phyloP scores from a whole-genome alignment of 1,139 yeast genomes.

The Geotrichum aggregatum region DNA sequence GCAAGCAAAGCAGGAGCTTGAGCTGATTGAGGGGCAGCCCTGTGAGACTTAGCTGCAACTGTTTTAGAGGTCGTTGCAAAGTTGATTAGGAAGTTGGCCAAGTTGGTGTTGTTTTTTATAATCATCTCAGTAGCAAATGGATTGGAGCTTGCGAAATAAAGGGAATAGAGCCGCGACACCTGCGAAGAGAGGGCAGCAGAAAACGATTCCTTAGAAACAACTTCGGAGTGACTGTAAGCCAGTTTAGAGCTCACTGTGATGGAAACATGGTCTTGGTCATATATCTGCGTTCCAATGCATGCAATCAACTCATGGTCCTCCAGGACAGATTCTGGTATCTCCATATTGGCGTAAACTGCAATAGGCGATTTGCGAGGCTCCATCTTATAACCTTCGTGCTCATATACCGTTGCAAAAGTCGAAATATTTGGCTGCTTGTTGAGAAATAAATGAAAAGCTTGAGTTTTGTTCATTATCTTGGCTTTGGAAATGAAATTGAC shows the following conservation, averaged over 20 bases:
- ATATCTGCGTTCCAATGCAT: constrained; percentile 34
- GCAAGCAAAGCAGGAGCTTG: not conserved
- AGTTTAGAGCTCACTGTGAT: constrained; percentile 31
- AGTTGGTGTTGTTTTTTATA: constrained; percentile 28
- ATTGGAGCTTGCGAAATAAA: constrained; percentile 36
- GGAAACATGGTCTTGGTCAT: constrained; percentile 18
- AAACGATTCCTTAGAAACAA: constrained; percentile 30
- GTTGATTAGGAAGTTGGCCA: constrained; percentile 29
- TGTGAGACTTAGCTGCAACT: not conserved
- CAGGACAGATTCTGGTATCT: constrained; percentile 39
- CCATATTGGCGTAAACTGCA: constrained; percentile 59
- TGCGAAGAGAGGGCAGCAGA: constrained; percentile 33
- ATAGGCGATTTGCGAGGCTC: constrained; percentile 54
- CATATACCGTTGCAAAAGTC: constrained; percentile 79
- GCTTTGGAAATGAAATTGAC: constrained; percentile 72
- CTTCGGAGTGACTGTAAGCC: constrained; percentile 32
- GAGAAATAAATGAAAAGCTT: constrained; percentile 82
- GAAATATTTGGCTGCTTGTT: constrained; percentile 42
- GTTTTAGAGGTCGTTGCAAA: constrained; percentile 30
- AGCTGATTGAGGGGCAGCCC: not conserved
- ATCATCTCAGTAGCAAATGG: constrained; percentile 28
- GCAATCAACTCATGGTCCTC: constrained; percentile 43
- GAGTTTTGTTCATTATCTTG: constrained; percentile 67
- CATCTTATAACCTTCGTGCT: constrained; percentile 49
- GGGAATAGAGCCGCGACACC: constrained; percentile 35